Percentiles rank a stretch among this genome's conserved stretches.
Evolutionary conservation across 148 eudicot genomes (phyloP).

Genomic region (Polygonum aviculare): DNA sequence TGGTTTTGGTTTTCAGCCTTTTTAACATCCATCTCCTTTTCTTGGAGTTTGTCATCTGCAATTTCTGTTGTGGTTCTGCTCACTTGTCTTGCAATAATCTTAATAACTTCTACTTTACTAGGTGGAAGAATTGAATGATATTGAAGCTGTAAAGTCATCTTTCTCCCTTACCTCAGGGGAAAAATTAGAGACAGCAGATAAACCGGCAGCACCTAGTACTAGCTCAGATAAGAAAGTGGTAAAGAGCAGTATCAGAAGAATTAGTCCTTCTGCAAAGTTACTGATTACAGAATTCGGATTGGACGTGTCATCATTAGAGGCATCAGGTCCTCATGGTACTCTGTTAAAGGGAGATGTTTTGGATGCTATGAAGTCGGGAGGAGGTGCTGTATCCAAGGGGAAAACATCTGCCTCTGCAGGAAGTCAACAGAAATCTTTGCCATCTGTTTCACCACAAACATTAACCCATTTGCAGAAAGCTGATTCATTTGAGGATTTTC

Average conservation of each 20-base stretch:
- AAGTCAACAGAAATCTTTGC: slow-evolving; percentile 26
- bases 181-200: slow-evolving; percentile 30
- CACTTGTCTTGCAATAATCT: not conserved
- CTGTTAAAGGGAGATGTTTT: slow-evolving; percentile 87
- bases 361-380: slow-evolving; percentile 69
- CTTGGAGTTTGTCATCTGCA: not conserved
- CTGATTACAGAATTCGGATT: slow-evolving; percentile 64
- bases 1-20: not conserved
- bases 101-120: slow-evolving; percentile 15
- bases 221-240: slow-evolving; percentile 27
- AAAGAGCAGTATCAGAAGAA: slow-evolving; percentile 42
- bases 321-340: slow-evolving; percentile 97
- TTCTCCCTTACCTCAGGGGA: slow-evolving; percentile 18
- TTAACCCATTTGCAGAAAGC: slow-evolving; percentile 28
- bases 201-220: slow-evolving; percentile 28
- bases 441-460: slow-evolving; percentile 24
- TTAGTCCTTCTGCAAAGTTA: slow-evolving; percentile 91
- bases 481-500: slow-evolving; percentile 55
- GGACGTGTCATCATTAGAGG: slow-evolving; percentile 59
- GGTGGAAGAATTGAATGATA: slow-evolving; percentile 82
- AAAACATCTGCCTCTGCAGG: slow-evolving; percentile 30
- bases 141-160: slow-evolving; percentile 50
- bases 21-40: not conserved
- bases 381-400: slow-evolving; percentile 28
- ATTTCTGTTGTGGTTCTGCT: not conserved